Conservation (phyloP, 768 basidiomycete species). For the Mycena amicta region DNA sequence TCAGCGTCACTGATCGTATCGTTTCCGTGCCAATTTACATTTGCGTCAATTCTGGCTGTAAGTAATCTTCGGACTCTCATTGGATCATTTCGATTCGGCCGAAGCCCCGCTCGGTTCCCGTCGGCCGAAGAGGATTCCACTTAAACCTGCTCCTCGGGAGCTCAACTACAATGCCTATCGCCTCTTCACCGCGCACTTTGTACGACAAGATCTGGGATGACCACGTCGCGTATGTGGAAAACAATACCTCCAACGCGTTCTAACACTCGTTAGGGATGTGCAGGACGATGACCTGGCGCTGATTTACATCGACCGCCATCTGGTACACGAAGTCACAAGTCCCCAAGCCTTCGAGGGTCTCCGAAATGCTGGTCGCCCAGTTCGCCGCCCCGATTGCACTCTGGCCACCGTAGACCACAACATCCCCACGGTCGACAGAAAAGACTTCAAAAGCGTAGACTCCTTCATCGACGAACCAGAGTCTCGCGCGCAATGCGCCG, state of each 20-base stretch:
- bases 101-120: constrained; percentile 1
- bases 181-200: constrained; percentile 67
- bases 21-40: background rate
- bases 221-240: constrained; percentile 77
- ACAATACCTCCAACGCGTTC: constrained; percentile 13
- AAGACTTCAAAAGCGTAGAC: constrained; percentile 69
- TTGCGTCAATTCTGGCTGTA: too few relatives aligned
- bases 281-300: constrained; percentile 79
- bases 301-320: constrained; percentile 77
- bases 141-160: background rate
- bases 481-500: constrained; percentile 79
- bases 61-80: constrained; percentile 84
- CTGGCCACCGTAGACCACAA: constrained; percentile 90
- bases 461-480: constrained; percentile 84
- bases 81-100: constrained; percentile 78
- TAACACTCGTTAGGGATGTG: constrained; percentile 50
- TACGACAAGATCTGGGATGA: constrained; percentile 99
- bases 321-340: constrained; percentile 91
- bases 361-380: constrained; percentile 74
- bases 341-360: constrained; percentile 92
- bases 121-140: background rate
- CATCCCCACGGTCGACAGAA: constrained; percentile 75
- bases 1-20: background rate
- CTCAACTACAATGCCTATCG: constrained; percentile 40
- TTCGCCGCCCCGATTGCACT: constrained; percentile 86